Evolutionary conservation across 2,329 filamentous ascomycete genomes (phyloP).

Genomic region (Leptographium radiaticola): DNA sequence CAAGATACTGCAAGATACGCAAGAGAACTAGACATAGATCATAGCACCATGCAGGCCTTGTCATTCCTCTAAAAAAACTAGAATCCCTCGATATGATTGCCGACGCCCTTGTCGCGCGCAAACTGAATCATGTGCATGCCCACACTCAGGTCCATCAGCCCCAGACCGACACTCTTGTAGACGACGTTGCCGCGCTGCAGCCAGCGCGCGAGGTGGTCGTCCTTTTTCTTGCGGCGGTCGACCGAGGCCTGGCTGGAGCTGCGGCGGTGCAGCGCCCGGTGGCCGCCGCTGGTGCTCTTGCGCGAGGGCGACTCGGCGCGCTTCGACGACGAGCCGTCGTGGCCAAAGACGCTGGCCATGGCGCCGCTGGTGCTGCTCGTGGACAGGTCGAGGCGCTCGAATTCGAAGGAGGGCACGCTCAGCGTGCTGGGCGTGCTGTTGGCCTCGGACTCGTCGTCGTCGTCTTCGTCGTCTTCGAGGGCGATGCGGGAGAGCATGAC

Average conservation of each 20-base stretch:
- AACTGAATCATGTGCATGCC: constrained; percentile 44
- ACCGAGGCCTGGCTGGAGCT: constrained; percentile 18
- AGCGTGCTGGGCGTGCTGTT: constrained; percentile 2
- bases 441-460: constrained; percentile 13
- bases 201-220: constrained; percentile 40
- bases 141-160: constrained; percentile 52
- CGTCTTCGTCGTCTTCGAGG: constrained; percentile 24
- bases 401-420: constrained; percentile 2
- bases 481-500: constrained; percentile 42
- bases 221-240: constrained; percentile 19
- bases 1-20: no score
- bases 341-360: constrained; percentile 25
- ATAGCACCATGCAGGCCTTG: neutral
- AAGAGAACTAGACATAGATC: no score
- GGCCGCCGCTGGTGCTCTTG: neutral
- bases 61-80: constrained; percentile 14
- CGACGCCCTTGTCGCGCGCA: constrained; percentile 40
- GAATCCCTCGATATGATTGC: constrained; percentile 39
- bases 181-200: constrained; percentile 50
- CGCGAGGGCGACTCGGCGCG: constrained; percentile 11
- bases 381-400: constrained; percentile 9
- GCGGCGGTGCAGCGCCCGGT: constrained; percentile 15
- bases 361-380: constrained; percentile 18
- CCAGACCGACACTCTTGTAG: constrained; percentile 55
- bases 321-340: neutral